These are phyloP conservation scores for Pichia sp. DNA, from an alignment of 1,139 yeast species.

Conservation along the genomic window DNA sequence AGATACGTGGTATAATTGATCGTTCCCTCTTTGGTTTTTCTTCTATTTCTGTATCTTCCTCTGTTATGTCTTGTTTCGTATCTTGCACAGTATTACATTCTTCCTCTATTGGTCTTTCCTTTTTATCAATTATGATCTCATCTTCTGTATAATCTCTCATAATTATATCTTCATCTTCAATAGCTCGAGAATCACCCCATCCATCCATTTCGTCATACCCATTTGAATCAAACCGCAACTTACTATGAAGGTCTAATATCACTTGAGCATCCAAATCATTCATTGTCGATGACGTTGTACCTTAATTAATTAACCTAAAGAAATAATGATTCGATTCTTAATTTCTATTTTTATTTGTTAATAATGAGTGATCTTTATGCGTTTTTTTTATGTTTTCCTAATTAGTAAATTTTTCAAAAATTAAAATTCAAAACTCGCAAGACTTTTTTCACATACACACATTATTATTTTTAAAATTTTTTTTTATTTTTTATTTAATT, in stretches of 20 bases:
- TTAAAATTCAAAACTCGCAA: not conserved
- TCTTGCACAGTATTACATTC: not conserved
- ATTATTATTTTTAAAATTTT: not conserved
- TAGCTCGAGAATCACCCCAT: not conserved
- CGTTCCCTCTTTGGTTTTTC: too few relatives aligned
- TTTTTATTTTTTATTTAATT: not conserved
- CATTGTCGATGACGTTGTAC: not conserved
- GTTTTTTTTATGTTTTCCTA: not conserved
- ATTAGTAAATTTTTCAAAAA: not conserved
- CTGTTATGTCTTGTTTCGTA: not conserved
- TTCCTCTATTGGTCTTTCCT: not conserved
- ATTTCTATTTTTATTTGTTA: too few relatives aligned
- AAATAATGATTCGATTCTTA: not conserved
- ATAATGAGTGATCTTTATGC: not conserved
- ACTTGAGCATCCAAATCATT: not conserved
- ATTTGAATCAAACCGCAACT: not conserved
- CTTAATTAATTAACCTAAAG: not conserved
- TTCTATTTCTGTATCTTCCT: constrained; percentile 25
- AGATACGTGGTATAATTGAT: not conserved
- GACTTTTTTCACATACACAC: too few relatives aligned
- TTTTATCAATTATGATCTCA: not conserved
- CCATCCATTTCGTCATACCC: not conserved
- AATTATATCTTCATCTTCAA: constrained; percentile 9
- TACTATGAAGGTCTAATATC: not conserved
- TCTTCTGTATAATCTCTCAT: constrained; percentile 12